Evolutionary conservation across 2,329 filamentous ascomycete species (phyloP), one percentile per base, ranked within the genome.

Genomic region (Beauveria scarabaeidicola): DNA sequence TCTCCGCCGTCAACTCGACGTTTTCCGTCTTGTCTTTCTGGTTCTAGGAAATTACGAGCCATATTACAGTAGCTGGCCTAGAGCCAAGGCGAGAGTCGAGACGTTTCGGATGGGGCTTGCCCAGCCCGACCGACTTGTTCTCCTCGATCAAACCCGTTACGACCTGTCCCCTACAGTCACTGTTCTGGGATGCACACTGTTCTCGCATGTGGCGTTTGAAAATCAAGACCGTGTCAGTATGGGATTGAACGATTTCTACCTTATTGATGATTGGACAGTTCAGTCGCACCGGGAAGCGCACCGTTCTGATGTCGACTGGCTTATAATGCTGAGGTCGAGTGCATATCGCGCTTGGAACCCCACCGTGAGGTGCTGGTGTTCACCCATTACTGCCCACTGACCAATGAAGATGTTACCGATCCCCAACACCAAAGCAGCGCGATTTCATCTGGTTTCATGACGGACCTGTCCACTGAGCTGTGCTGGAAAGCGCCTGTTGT

Each of bases 41-140:
- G 64, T 80, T 0, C 66, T 75, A 7, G 77, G 78, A 2, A 81
- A 81, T 62, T 76, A 80, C 63, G 78, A 81, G 63, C 72, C 77
- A 2, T 78, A 75, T 62, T 59, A 55, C 23, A 36, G 29, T 38
- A 48, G 29, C 32, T 43, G 60, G 50, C 55, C 41, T 19, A 46
- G 21, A 25, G 51, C 54, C 10, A 59, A 38, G 50, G 48, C 43
- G 15, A 58, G 43, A n/a, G 23, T 57, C 54, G 43, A 40, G 43
- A n/a, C n/a, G n/a, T 57, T 57, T 32, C 48, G 32, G 10, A 48
- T 23, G 40, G 47, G 59, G 15, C 43, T 25, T 5, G 19, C 19
- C 54, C 29, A 43, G 27, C 54, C 43, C 59, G 53, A 43, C 54
- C 52, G 25, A 58, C 40, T 59, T 54, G 57, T 53, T 43, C 23